Evolutionary conservation across 371 early-diverging fungal species (phyloP).

Genomic region (Lichtheimia ornata): DNA sequence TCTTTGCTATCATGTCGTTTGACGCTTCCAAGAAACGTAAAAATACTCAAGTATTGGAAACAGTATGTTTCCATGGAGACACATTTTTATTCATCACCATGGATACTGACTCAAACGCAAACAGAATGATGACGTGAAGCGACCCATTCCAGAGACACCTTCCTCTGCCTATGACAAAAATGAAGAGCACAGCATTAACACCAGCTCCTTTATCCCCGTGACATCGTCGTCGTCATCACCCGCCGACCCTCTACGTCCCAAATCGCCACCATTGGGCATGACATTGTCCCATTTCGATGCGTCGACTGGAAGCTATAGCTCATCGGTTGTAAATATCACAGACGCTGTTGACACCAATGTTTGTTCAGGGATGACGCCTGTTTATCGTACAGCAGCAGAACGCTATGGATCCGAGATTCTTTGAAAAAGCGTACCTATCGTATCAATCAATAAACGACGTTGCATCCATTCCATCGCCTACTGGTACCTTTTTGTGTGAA

Average conservation of each 20-base stretch:
- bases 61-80: no score
- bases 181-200: background rate
- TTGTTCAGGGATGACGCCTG: constrained; percentile 51
- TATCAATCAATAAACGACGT: no score
- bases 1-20: no score
- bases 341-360: constrained; percentile 30
- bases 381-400: constrained; percentile 44
- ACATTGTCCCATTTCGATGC: constrained; percentile 46
- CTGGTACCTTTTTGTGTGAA: no score
- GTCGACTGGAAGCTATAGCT: constrained; percentile 30
- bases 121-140: background rate
- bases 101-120: no score
- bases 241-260: constrained; percentile 25
- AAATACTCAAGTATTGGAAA: no score
- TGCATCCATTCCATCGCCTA: no score
- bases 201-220: background rate
- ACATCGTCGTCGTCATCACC: background rate
- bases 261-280: constrained; percentile 51
- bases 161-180: background rate
- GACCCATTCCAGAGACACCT: background rate
- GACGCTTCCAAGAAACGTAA: no score
- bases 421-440: no score
- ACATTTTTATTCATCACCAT: no score
- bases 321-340: constrained; percentile 33
- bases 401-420: constrained; percentile 39